Base-by-base conservation (phyloP, 2,329 filamentous ascomycete species). In the Fusarium illudens region DNA sequence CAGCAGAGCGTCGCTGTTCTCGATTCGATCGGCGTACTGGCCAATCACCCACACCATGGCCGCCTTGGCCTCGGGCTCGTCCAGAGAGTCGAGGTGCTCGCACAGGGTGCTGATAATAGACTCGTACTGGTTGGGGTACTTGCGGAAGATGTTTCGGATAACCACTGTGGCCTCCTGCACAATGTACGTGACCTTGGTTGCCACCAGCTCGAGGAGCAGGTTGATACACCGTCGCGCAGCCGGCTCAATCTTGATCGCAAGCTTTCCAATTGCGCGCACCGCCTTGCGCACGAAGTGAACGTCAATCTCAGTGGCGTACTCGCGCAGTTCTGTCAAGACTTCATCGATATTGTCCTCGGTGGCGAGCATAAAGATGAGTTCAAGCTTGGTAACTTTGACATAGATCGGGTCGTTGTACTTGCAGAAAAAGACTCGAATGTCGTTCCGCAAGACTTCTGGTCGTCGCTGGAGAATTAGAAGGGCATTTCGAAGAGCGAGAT, bases 341-440 rank as follows among this genome's bases (percentile, higher is more conserved):
- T 98, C 93, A 50, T 93, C 91, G 72, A 99, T 99, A 77, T 99
- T 99, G 74, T 90, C 92, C 79, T 97, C 94, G 32, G 89, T 97
- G 8, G 96, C 96, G 63, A 99, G 87, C 96, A 98, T 99, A 80
- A 99, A 99, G 71, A 99, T 98, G 72, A 99, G 87, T 80, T 99
- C 96, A 51, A 99, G 86, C 81, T 99, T 99, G 15, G 96, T 99
- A 53, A 99, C 96, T 80, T 99, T 99, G 81, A 99, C 96, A 78
- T 98, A 99, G 68, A 99, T 99, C 0, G 96, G 96, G 76, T 99
- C 96, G 78, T 99, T 99, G 81, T 99, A 99, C 84, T 99, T 99
- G 89, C 96, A 99, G 81, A 99, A 99, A 82, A 99, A 99, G 30
- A 99, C 96, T 48, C 96, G 89, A 66, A 99, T 98, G 79, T 99